phyloP scores from a whole-genome alignment of 345 rosid species.

The Angophora floribunda region DNA sequence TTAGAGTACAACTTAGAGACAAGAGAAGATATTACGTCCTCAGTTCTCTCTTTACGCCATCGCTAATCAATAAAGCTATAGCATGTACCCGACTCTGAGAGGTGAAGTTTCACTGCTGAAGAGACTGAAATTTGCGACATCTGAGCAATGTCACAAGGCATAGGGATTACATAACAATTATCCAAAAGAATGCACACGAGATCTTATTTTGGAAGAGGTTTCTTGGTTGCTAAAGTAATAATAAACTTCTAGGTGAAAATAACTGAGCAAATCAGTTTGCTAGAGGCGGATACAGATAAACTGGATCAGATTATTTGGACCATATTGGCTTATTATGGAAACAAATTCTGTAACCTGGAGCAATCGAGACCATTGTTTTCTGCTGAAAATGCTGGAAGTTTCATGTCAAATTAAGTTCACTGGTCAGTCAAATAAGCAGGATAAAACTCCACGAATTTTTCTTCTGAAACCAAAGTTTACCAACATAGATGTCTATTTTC shows the following conservation, averaged over 20 bases:
- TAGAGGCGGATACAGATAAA: not conserved
- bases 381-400: not conserved
- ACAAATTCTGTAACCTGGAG: not conserved
- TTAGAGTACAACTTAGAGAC: not conserved
- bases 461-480: not conserved
- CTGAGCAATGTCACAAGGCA: not conserved
- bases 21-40: not conserved
- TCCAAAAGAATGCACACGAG: not conserved
- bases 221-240: not conserved
- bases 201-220: not conserved
- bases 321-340: not conserved
- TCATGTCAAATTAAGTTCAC: not conserved
- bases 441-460: not conserved
- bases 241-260: not conserved
- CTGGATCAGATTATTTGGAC: not conserved
- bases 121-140: not conserved
- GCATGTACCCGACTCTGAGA: not conserved
- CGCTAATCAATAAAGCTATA: not conserved
- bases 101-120: not conserved
- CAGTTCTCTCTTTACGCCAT: not conserved
- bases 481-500: not conserved
- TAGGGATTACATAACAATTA: not conserved
- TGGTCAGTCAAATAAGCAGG: not conserved
- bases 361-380: not conserved
- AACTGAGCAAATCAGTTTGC: not conserved